A percentile compares a stretch with the other conserved stretches of the same genome.
These are phyloP conservation scores for Acer negundo DNA, from an alignment of 345 rosid species.

Conservation along the genomic window DNA sequence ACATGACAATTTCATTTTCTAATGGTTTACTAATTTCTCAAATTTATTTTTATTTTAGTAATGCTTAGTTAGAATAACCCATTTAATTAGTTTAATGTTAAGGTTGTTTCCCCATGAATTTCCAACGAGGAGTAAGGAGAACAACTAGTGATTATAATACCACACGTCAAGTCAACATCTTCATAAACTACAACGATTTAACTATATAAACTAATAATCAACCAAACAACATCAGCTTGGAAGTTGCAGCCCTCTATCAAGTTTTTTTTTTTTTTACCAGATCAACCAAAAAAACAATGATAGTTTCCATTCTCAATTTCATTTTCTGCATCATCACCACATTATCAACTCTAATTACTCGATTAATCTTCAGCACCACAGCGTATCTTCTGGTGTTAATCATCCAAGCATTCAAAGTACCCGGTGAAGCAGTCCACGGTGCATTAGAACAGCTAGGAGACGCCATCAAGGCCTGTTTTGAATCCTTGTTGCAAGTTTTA, in stretches of 20 bases:
- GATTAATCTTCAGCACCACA: constrained; percentile 21
- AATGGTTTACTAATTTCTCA: too few species aligned
- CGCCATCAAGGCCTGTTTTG: constrained; percentile 26
- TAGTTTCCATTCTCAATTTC: constrained; percentile 25
- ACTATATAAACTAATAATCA: constrained; percentile 7
- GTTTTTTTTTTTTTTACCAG: not conserved
- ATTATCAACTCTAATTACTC: constrained; percentile 25
- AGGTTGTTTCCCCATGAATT: not conserved
- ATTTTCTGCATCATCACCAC: constrained; percentile 28
- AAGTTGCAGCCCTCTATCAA: not conserved
- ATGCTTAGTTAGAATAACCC: not conserved
- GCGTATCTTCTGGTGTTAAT: constrained; percentile 34
- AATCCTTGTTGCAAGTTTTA: constrained; percentile 23
- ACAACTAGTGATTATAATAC: constrained; percentile 11
- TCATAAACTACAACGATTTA: not conserved
- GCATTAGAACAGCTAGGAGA: constrained; percentile 34
- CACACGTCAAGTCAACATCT: not conserved
- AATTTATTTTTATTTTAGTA: not conserved
- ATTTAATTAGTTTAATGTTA: not conserved
- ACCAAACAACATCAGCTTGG: not conserved
- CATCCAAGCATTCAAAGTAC: constrained; percentile 35
- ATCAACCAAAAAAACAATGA: constrained; percentile 16
- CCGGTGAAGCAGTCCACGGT: constrained; percentile 33
- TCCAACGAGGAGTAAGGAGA: constrained; percentile 21
- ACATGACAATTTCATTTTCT: too few species aligned